phyloP scores from a whole-genome alignment of 768 basidiomycete genomes.

The Russula olivacea region DNA sequence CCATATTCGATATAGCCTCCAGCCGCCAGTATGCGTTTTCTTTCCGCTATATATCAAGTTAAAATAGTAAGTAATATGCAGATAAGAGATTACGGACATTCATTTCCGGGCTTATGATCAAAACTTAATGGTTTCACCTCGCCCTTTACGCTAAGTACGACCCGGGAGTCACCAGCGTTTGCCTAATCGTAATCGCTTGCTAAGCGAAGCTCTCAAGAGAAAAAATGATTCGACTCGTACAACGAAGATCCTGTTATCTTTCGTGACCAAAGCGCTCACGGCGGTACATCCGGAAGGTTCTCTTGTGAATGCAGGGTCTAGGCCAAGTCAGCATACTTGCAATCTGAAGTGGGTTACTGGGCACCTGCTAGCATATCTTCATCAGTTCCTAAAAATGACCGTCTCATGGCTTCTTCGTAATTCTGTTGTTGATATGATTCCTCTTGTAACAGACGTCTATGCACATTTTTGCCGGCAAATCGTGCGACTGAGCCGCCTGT shows the following conservation, averaged over 20 bases:
- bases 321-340: neutral
- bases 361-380: conserved; percentile 84
- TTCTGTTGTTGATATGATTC: conserved; percentile 63
- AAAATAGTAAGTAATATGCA: conserved; percentile 8
- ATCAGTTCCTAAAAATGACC: conserved; percentile 89
- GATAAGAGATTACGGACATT: conserved; percentile 44
- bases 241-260: conserved; percentile 71
- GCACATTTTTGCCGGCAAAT: conserved; percentile 81
- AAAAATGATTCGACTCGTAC: conserved; percentile 40
- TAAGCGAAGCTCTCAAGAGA: conserved; percentile 2
- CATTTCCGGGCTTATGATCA: conserved; percentile 93
- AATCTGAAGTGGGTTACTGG: conserved; percentile 26
- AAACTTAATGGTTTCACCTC: conserved; percentile 83
- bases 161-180: conserved; percentile 95
- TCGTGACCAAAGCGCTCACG: conserved; percentile 77
- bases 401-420: conserved; percentile 75
- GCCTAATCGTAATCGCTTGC: conserved; percentile 54
- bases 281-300: conserved; percentile 98
- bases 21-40: conserved; percentile 75
- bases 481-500: conserved; percentile 78
- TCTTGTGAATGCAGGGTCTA: conserved; percentile 79
- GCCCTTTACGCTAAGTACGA: conserved; percentile 80
- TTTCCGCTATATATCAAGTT: conserved; percentile 54
- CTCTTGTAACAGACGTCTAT: conserved; percentile 67
- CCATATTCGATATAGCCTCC: conserved; percentile 97